phyloP scores from a whole-genome alignment of 768 basidiomycete species.

The Cystofilobasidium ferigula region DNA sequence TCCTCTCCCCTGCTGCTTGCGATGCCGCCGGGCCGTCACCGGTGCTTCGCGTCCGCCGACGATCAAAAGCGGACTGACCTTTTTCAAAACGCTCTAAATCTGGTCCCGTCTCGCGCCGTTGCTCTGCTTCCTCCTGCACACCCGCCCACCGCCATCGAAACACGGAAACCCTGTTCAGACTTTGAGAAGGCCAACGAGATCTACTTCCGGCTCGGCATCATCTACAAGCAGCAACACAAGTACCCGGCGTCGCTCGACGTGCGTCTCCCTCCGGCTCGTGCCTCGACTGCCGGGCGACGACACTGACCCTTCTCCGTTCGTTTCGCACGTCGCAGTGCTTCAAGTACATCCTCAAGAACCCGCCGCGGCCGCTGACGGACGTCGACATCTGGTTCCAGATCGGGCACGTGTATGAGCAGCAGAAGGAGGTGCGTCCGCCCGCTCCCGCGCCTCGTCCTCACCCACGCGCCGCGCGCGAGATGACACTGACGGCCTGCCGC shows the following conservation, averaged over 20 bases:
- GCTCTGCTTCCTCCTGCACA: too few species aligned
- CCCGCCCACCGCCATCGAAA: too few species aligned
- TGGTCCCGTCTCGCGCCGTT: too few species aligned
- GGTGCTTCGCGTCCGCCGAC: neutral
- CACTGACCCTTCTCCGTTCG: neutral
- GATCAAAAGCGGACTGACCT: constrained; percentile 27
- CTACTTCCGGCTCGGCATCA: constrained; percentile 92
- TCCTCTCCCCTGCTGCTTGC: neutral
- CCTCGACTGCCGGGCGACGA: neutral
- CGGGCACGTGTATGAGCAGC: constrained; percentile 94
- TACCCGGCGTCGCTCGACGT: constrained; percentile 67
- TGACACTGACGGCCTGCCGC: too few species aligned
- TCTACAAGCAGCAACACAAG: constrained; percentile 97
- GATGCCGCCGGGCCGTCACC: too few species aligned
- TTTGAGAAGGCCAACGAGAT: constrained; percentile 99
- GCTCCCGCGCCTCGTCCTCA: neutral
- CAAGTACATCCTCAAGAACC: constrained; percentile 89
- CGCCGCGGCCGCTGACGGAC: constrained; percentile 87
- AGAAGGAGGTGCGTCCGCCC: constrained; percentile 69
- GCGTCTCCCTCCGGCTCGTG: constrained; percentile 28
- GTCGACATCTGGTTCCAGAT: constrained; percentile 99
- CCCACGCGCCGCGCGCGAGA: neutral
- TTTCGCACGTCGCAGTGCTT: constrained; percentile 50
- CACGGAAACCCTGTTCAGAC: too few species aligned
- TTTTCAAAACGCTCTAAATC: too few species aligned